A percentile compares a stretch with the other conserved stretches of the same genome.
Conservation (phyloP, 768 basidiomycete species). For the Leucogyrophana mollusca region DNA sequence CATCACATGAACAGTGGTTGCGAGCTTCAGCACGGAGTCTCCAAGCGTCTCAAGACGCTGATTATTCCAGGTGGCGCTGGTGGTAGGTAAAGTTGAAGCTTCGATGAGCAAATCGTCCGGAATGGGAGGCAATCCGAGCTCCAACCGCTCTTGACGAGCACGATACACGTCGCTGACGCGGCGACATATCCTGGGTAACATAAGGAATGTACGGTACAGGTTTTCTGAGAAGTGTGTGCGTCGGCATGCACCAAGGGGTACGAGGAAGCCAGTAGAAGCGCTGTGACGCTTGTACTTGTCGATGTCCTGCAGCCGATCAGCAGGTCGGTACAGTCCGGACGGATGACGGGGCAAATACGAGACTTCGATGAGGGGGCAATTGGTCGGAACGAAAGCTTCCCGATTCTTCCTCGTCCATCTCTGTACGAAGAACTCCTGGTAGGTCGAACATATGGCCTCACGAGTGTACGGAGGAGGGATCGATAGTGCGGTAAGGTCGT, state of each 20-base stretch:
- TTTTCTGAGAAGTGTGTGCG: slow-evolving; percentile 53
- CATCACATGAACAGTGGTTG: slow-evolving; percentile 73
- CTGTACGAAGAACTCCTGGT: slow-evolving; percentile 56
- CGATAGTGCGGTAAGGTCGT: slow-evolving; percentile 68
- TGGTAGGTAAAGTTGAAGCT: slow-evolving; percentile 73
- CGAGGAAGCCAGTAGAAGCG: slow-evolving; percentile 29
- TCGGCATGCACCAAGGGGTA: slow-evolving; percentile 47
- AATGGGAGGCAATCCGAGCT: slow-evolving; percentile 64
- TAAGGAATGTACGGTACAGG: slow-evolving; percentile 49
- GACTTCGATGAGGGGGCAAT: slow-evolving; percentile 66
- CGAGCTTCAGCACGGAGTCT: slow-evolving; percentile 78
- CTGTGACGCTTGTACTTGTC: slow-evolving; percentile 25
- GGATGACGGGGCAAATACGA: slow-evolving; percentile 40
- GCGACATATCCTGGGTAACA: slow-evolving; percentile 67
- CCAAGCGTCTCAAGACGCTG: slow-evolving; percentile 88
- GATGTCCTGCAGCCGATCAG: slow-evolving; percentile 18
- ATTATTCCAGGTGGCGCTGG: slow-evolving; percentile 67
- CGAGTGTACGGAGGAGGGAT: slow-evolving; percentile 48
- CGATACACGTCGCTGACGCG: slow-evolving; percentile 68
- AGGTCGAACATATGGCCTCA: slow-evolving; percentile 48
- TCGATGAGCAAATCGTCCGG: slow-evolving; percentile 58
- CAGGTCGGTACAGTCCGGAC: slow-evolving; percentile 38
- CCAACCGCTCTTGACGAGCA: slow-evolving; percentile 45
- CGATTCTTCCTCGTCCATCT: slow-evolving; percentile 53
- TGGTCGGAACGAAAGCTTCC: slow-evolving; percentile 42